A percentile compares a stretch with the other conserved stretches of the same genome.
Conservation (phyloP, 352 stramenopile species). For the Phytophthora macrochlamydospora region DNA sequence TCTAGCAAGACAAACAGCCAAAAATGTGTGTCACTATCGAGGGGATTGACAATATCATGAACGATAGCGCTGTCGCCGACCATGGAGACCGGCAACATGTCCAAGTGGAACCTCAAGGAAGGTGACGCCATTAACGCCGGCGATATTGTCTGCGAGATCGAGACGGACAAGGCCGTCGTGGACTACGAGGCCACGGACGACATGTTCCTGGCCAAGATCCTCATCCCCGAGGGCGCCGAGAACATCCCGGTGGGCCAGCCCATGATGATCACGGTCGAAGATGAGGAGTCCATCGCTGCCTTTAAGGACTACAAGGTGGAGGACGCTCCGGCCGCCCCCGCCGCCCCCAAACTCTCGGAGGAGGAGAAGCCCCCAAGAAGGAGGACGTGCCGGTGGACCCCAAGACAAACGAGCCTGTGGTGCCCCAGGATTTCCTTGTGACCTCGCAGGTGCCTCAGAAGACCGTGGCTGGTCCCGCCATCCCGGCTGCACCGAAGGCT, state of each 20-base stretch:
- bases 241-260: conserved; percentile 93
- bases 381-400: conserved; percentile 61
- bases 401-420: conserved; percentile 51
- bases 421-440: conserved; percentile 66
- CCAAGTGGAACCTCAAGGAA: conserved; percentile 94
- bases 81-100: conserved; percentile 97
- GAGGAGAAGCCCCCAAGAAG: conserved; percentile 77
- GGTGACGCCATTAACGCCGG: conserved; percentile 93
- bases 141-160: conserved; percentile 96
- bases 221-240: conserved; percentile 89
- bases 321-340: conserved; percentile 36
- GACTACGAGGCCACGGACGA: conserved; percentile 99
- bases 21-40: conserved; percentile 2
- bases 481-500: conserved; percentile 29
- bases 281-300: conserved; percentile 70
- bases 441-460: conserved; percentile 70
- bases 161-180: conserved; percentile 99
- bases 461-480: conserved; percentile 40
- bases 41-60: conserved; percentile 5
- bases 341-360: conserved; percentile 45
- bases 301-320: conserved; percentile 84
- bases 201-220: conserved; percentile 96
- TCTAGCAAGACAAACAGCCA: not conserved
- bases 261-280: conserved; percentile 96
- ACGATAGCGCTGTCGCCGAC: conserved; percentile 94